A percentile compares a stretch with the other conserved stretches of the same genome.
Evolutionary conservation across 257 asterid species (phyloP).

Genomic region (Solanum appendiculatum): DNA sequence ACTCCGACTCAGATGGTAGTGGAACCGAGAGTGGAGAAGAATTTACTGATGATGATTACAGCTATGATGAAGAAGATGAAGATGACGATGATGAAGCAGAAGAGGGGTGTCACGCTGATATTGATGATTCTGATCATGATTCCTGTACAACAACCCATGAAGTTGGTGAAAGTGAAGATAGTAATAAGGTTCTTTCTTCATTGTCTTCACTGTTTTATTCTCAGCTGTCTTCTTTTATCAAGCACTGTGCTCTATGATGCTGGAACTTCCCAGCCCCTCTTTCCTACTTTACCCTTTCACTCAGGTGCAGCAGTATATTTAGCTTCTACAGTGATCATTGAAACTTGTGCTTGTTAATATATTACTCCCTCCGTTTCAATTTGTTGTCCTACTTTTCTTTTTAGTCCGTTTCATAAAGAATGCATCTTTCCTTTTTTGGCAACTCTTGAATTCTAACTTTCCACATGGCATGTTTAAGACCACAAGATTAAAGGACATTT

Average conservation of each 20-base stretch:
- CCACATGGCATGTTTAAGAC: neutral
- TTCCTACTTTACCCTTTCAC: neutral
- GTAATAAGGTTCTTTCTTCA: slow-evolving; percentile 34
- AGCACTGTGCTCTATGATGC: neutral
- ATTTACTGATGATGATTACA: slow-evolving; percentile 71
- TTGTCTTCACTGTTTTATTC: slow-evolving; percentile 5
- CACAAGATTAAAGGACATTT: neutral
- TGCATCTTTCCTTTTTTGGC: neutral
- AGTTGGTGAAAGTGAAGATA: slow-evolving; percentile 27
- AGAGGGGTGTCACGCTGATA: slow-evolving; percentile 43
- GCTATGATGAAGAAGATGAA: slow-evolving; percentile 29
- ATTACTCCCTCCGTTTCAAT: neutral
- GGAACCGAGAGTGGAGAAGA: slow-evolving; percentile 75
- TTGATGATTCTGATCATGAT: slow-evolving; percentile 44
- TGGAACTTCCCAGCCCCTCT: neutral
- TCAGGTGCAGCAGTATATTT: neutral
- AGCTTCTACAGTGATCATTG: neutral
- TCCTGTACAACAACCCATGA: slow-evolving; percentile 35
- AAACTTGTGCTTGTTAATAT: neutral
- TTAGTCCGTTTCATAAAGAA: neutral
- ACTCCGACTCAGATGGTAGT: slow-evolving; percentile 86
- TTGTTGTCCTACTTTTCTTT: neutral
- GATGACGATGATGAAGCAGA: slow-evolving; percentile 35
- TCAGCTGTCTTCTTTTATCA: neutral
- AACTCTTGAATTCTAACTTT: neutral